phyloP scores from a whole-genome alignment of 164 flowering plant species.

The Chloranthus sessilifolius region DNA sequence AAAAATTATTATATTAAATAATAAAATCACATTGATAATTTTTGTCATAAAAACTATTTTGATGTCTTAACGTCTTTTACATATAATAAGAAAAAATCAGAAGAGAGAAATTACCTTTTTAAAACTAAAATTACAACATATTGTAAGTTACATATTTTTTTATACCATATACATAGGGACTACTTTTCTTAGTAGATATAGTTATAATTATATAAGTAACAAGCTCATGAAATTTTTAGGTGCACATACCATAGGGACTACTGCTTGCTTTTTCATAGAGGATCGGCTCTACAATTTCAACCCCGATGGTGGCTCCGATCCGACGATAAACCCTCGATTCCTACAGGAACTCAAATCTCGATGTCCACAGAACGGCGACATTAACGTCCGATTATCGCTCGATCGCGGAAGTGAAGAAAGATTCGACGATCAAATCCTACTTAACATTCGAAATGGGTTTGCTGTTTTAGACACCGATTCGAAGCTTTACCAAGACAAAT shows the following conservation, averaged over 20 bases:
- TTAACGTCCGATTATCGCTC: conserved; percentile 37
- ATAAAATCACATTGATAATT: no score
- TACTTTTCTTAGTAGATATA: no score
- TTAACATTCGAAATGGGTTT: conserved; percentile 53
- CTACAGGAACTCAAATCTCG: conserved; percentile 38
- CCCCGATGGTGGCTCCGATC: conserved; percentile 47
- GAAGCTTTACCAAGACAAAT: conserved; percentile 36
- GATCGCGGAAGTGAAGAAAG: conserved; percentile 39
- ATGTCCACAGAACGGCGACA: conserved; percentile 56
- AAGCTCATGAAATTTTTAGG: conserved; percentile 28
- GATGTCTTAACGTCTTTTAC: no score
- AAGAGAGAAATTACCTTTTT: no score
- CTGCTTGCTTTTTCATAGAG: conserved; percentile 86
- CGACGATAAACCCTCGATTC: conserved; percentile 49
- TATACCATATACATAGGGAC: no score
- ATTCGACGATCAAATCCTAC: conserved; percentile 48
- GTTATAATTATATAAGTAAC: background rate
- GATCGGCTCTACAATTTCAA: conserved; percentile 54
- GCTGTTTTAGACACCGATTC: conserved; percentile 77
- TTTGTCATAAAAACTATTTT: background rate
- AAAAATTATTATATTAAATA: no score
- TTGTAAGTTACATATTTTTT: no score
- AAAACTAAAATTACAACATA: no score
- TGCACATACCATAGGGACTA: conserved; percentile 83
- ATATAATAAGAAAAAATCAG: no score